Evolutionary conservation across 2,329 filamentous ascomycete genomes (phyloP).

Genomic region (Fusarium gaditjirri): DNA sequence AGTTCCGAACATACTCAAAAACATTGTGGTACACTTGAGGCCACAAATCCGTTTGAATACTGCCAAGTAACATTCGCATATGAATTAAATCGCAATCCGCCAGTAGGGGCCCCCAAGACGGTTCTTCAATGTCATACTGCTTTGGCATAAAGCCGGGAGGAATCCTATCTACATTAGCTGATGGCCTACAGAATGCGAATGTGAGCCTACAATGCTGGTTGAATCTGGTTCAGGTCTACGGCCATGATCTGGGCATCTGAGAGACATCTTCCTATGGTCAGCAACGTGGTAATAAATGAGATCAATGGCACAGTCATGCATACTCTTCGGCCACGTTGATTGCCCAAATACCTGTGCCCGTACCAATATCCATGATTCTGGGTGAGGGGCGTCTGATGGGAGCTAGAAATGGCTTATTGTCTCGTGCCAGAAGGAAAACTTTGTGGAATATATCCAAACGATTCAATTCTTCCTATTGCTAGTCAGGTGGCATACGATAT

Average conservation of each 20-base stretch:
- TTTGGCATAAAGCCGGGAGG: constrained; percentile 66
- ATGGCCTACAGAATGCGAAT: not conserved
- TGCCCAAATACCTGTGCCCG: constrained; percentile 91
- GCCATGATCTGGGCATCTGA: constrained; percentile 49
- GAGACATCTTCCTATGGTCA: constrained; percentile 32
- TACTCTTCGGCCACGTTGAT: constrained; percentile 82
- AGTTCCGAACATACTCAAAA: constrained; percentile 63
- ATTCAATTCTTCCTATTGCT: constrained; percentile 72
- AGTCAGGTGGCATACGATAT: constrained; percentile 25
- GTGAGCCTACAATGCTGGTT: constrained; percentile 51
- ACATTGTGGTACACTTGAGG: constrained; percentile 76
- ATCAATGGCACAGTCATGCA: constrained; percentile 53
- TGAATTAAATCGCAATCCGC: constrained; percentile 83
- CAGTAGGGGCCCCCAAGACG: constrained; percentile 64
- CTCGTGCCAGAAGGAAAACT: constrained; percentile 74
- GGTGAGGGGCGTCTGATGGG: constrained; percentile 30
- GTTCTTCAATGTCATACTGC: constrained; percentile 80
- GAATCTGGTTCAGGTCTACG: constrained; percentile 54
- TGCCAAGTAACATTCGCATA: constrained; percentile 81
- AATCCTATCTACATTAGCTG: constrained; percentile 64
- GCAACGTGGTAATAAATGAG: not conserved
- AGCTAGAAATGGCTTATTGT: constrained; percentile 49
- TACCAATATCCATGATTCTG: constrained; percentile 75
- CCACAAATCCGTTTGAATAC: constrained; percentile 76
- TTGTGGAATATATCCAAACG: constrained; percentile 86